Percentiles rank a stretch among this genome's conserved stretches.
phyloP scores from a whole-genome alignment of 2,329 filamentous ascomycete genomes.

The Alternaria burnsii region DNA sequence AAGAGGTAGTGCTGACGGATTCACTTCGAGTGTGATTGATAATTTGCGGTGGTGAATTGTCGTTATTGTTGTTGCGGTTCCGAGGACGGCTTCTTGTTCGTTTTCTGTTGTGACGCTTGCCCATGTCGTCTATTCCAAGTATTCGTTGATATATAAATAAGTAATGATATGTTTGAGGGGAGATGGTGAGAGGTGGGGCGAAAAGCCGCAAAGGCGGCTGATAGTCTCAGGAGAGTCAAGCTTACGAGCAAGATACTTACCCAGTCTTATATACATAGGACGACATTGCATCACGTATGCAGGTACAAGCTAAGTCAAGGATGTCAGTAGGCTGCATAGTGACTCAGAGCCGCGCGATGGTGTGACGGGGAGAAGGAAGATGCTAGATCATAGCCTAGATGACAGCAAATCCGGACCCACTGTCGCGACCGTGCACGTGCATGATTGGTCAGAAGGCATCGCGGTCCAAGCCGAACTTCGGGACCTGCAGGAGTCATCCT shows the following conservation, averaged over 20 bases:
- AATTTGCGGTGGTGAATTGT: conserved; percentile 20
- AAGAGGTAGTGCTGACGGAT: conserved; percentile 42
- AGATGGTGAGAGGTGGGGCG: conserved; percentile 24
- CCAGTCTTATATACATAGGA: conserved; percentile 39
- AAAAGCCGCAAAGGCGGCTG: conserved; percentile 44
- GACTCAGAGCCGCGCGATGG: conserved; percentile 45
- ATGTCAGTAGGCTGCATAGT: conserved; percentile 37
- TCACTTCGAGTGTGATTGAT: conserved; percentile 41
- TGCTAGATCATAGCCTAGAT: conserved; percentile 25
- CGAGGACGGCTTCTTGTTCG: conserved; percentile 55
- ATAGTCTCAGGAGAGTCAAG: conserved; percentile 28
- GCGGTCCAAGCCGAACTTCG: conserved; percentile 34
- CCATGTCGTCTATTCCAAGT: conserved; percentile 40
- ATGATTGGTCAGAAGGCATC: conserved; percentile 44
- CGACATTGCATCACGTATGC: conserved; percentile 27
- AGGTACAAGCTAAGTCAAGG: conserved; percentile 37
- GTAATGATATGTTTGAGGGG: conserved; percentile 7
- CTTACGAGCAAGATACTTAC: conserved; percentile 20
- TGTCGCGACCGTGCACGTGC: conserved; percentile 29
- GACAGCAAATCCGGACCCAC: conserved; percentile 30
- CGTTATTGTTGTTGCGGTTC: conserved; percentile 45
- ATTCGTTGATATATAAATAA: conserved; percentile 3
- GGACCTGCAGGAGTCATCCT: conserved; percentile 34
- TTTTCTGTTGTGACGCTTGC: conserved; percentile 56
- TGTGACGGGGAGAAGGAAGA: conserved; percentile 26